Base-by-base conservation (phyloP, 345 rosid genomes). In the Heritiera fomes region DNA sequence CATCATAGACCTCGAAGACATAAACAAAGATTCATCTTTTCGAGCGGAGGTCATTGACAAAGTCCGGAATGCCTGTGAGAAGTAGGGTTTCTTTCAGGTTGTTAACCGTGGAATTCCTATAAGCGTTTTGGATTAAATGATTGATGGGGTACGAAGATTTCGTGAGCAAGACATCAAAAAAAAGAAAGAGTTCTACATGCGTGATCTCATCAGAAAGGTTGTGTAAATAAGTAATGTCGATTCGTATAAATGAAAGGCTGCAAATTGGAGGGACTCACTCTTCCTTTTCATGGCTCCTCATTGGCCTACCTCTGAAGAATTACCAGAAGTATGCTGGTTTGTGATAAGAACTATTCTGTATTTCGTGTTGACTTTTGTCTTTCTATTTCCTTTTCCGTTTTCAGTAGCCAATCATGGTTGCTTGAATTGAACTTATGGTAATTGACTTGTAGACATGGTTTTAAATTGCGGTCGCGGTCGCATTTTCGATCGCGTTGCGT, bases 1-100 rank as follows among this genome's bases (percentile, higher is more conserved):
- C 15, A 6, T 78, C 76, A 84, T 89, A 66, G 87, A 86, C 70
- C 75, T 89, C 8, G n/a, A 60, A 62, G 72, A 49, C 61, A 4
- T 80, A 50, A 30, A 62, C 13, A 66, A 9, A 30, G 81, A 77
- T 4, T 5, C 58, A 46, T 53, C 40, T 12, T 23, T 28, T 8
- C 64, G 64, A 23, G 30, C 1, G 28, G n/a, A 20, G 79, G 68
- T 17, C 3, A 38, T 62, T 8, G 75, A 68, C 6, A 4, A 79
- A 62, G 56, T 75, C 9, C 5, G 20, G 4, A 61, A 15, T 14
- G 81, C 84, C 8, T 41, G 32, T 2, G 70, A 45, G 63, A 38
- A 47, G 18, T 78, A 79, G 79, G 28, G 28, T 23, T 76, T 84
- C 55, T 84, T 83, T 56, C 82, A 78, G 38, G 53, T 80, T 6